phyloP scores from a whole-genome alignment of 306 rosid genomes.

The Acacia melanoxylon region DNA sequence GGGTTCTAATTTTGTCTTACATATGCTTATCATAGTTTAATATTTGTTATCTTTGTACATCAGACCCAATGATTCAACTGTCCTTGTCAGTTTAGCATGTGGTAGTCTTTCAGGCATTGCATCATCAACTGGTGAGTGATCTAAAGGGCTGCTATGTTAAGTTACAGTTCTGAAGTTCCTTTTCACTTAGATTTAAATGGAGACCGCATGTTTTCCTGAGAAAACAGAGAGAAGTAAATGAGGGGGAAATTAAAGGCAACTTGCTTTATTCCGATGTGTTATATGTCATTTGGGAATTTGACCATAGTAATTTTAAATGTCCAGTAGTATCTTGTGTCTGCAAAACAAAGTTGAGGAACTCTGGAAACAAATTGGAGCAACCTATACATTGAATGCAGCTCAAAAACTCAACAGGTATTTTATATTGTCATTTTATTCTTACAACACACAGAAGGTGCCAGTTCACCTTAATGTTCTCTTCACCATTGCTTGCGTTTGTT shows the following conservation, averaged over 20 bases:
- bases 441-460: too few relatives aligned
- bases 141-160: conserved; percentile 22
- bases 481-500: not conserved
- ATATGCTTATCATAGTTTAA: conserved; percentile 13
- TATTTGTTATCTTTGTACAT: conserved; percentile 17
- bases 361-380: too few relatives aligned
- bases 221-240: not conserved
- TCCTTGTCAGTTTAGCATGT: conserved; percentile 75
- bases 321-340: not conserved
- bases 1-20: conserved; percentile 6
- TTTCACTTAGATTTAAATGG: not conserved
- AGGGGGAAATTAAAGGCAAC: not conserved
- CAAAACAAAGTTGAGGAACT: too few relatives aligned
- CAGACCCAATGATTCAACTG: conserved; percentile 81
- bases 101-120: conserved; percentile 98
- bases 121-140: conserved; percentile 93
- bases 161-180: conserved; percentile 21
- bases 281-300: not conserved
- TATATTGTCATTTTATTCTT: too few relatives aligned
- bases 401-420: too few relatives aligned
- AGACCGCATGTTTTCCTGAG: not conserved
- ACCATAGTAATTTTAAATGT: not conserved
- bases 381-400: too few relatives aligned
- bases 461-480: too few relatives aligned
- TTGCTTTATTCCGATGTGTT: not conserved